Evolutionary conservation across 192 early-diverging fungal species (phyloP).

Genomic region (Coemansia sp.): DNA sequence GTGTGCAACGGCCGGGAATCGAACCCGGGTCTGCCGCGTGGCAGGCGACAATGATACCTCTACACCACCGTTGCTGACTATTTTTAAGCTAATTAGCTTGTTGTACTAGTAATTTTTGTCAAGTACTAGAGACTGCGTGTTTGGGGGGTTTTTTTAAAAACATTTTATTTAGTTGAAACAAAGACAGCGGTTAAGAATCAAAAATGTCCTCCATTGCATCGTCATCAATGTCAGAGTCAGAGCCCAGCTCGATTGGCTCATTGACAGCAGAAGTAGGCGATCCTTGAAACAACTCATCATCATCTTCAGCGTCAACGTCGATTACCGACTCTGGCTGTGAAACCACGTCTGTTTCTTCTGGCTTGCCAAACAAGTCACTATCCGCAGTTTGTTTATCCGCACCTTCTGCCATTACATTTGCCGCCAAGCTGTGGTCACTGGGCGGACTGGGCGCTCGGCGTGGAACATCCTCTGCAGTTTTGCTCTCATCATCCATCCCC

Average conservation of each 20-base stretch:
- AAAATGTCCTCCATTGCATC: slow-evolving; percentile 53
- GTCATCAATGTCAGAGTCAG: slow-evolving; percentile 38
- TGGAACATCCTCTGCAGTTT: not conserved
- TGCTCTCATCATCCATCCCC: not conserved
- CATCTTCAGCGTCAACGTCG: slow-evolving; percentile 28
- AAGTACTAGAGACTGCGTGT: too few relatives aligned
- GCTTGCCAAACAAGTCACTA: not conserved
- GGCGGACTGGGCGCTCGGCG: not conserved
- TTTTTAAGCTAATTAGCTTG: too few relatives aligned
- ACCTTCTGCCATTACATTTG: not conserved
- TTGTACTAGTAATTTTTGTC: too few relatives aligned
- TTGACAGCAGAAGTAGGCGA: not conserved
- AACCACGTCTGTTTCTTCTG: not conserved
- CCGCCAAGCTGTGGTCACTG: not conserved
- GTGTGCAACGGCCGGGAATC: slow-evolving; percentile 68
- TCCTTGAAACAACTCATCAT: slow-evolving; percentile 9
- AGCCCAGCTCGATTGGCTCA: slow-evolving; percentile 36
- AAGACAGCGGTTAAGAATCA: slow-evolving; percentile 13
- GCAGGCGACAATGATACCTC: slow-evolving; percentile 77
- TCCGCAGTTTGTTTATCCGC: not conserved
- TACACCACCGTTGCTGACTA: slow-evolving; percentile 62
- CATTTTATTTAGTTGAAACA: too few relatives aligned
- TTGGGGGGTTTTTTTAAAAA: too few relatives aligned
- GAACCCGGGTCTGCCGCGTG: slow-evolving; percentile 79
- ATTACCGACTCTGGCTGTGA: slow-evolving; percentile 10